phyloP scores from a whole-genome alignment of 306 rosid species.

The Vigna nakashimae region DNA sequence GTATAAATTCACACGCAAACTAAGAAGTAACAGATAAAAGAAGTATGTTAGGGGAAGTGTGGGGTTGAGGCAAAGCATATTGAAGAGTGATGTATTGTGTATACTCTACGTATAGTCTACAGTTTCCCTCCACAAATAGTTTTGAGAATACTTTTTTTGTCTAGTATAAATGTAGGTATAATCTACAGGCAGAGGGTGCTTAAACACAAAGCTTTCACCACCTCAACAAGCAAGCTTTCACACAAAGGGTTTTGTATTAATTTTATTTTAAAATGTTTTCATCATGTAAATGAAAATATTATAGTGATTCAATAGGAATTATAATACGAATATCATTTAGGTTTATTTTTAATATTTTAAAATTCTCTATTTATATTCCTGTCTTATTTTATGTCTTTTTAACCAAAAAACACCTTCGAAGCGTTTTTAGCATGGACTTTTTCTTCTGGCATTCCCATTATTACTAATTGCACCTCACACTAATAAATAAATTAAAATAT shows the following conservation, averaged over 20 bases:
- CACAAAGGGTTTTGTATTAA: neutral
- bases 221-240: neutral
- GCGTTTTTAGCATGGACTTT: too few species aligned
- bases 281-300: neutral
- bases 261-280: neutral
- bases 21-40: slow-evolving; percentile 38
- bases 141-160: slow-evolving; percentile 23
- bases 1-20: slow-evolving; percentile 25
- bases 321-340: neutral
- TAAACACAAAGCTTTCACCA: slow-evolving; percentile 28
- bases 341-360: neutral
- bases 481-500: too few species aligned
- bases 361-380: too few species aligned
- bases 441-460: too few species aligned
- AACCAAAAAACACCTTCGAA: too few species aligned
- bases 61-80: slow-evolving; percentile 50
- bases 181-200: slow-evolving; percentile 29
- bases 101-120: slow-evolving; percentile 41
- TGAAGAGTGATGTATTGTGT: slow-evolving; percentile 34
- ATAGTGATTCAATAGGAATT: neutral
- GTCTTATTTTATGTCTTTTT: too few species aligned
- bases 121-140: slow-evolving; percentile 14
- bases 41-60: slow-evolving; percentile 31
- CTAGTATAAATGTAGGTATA: neutral
- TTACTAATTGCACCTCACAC: too few species aligned